phyloP scores from a whole-genome alignment of 768 basidiomycete species.

The Clitopilus hobsonii region DNA sequence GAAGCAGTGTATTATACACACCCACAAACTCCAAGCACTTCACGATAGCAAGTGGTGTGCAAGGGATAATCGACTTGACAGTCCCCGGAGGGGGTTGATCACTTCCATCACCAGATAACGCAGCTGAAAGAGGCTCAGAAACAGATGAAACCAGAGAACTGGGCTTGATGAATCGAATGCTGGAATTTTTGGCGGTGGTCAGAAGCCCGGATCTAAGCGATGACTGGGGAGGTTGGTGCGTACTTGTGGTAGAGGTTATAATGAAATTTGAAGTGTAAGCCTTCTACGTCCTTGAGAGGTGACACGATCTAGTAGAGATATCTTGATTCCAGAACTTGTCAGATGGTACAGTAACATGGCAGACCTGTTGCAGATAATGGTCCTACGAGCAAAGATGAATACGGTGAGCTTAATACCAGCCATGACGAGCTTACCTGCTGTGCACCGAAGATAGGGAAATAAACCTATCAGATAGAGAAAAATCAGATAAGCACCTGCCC shows the following conservation, averaged over 20 bases:
- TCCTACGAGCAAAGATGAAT: slow-evolving; percentile 47
- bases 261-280: slow-evolving; percentile 93
- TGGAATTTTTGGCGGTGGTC: slow-evolving; percentile 24
- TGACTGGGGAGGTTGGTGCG: slow-evolving; percentile 13
- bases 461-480: slow-evolving; percentile 51
- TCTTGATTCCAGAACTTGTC: background rate
- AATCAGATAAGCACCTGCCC: slow-evolving; percentile 2
- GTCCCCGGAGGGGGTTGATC: slow-evolving; percentile 77
- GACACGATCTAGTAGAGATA: slow-evolving; percentile 72
- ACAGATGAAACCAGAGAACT: slow-evolving; percentile 53
- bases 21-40: slow-evolving; percentile 89
- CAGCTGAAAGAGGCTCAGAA: slow-evolving; percentile 30
- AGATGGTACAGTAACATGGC: background rate
- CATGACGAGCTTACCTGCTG: slow-evolving; percentile 54
- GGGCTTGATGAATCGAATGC: slow-evolving; percentile 90
- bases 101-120: slow-evolving; percentile 27
- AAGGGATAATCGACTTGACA: slow-evolving; percentile 95
- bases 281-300: slow-evolving; percentile 96
- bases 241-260: slow-evolving; percentile 95
- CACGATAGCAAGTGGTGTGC: slow-evolving; percentile 95
- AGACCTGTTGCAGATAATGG: slow-evolving; percentile 92
- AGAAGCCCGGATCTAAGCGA: background rate
- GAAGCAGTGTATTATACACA: slow-evolving; percentile 89
- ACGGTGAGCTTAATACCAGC: background rate
- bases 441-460: slow-evolving; percentile 93